Evolutionary conservation across 495 filamentous ascomycete species (phyloP).

Genomic region (Platismatia glauca): DNA sequence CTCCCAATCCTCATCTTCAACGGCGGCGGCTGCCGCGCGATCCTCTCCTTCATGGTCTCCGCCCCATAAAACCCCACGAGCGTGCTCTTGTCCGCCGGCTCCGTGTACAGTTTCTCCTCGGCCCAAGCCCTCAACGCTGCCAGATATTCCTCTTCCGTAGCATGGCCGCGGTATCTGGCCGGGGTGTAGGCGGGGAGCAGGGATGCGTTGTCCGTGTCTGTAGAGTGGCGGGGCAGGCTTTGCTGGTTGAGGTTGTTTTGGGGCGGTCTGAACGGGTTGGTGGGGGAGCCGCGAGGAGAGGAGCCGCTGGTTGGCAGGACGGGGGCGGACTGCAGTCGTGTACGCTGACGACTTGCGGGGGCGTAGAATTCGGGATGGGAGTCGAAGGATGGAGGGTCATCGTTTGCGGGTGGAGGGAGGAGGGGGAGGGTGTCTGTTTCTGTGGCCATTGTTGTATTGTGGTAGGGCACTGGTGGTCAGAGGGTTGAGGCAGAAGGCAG

Average conservation of each 20-base stretch:
- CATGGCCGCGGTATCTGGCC: conserved; percentile 4
- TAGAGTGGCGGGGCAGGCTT: neutral
- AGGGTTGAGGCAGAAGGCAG: too few relatives aligned
- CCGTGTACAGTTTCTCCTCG: conserved; percentile 7
- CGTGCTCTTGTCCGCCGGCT: conserved; percentile 2
- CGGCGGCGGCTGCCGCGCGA: conserved; percentile 2
- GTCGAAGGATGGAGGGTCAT: neutral
- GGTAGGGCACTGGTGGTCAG: too few relatives aligned
- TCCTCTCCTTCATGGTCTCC: conserved; percentile 12
- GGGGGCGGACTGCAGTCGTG: neutral
- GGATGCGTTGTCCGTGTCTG: conserved; percentile 1
- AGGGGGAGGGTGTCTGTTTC: conserved; percentile 5
- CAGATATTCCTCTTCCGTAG: conserved; percentile 3
- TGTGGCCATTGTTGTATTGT: neutral
- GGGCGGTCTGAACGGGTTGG: neutral
- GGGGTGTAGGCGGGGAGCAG: conserved; percentile 11
- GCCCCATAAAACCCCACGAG: conserved; percentile 7
- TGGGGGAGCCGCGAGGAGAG: neutral
- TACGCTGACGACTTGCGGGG: neutral
- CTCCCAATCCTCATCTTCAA: conserved; percentile 3
- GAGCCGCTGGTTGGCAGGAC: neutral
- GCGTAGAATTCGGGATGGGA: conserved; percentile 6
- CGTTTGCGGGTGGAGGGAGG: conserved; percentile 2
- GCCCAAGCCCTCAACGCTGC: conserved; percentile 10
- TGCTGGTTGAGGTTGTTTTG: neutral